phyloP scores from a whole-genome alignment of 208 protist genomes.

The Leishmania turanica region DNA sequence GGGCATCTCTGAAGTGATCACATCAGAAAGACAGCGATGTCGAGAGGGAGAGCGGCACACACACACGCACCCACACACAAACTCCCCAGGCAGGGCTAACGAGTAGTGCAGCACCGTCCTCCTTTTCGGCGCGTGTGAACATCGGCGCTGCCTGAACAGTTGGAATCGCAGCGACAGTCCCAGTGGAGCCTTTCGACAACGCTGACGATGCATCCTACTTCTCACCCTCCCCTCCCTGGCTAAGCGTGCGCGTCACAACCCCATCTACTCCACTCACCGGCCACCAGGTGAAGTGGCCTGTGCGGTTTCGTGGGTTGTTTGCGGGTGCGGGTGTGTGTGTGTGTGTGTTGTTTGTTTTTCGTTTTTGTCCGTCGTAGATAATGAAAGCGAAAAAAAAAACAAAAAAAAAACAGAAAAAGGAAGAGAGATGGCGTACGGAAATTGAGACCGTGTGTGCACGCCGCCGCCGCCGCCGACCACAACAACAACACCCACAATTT shows the following conservation, averaged over 20 bases:
- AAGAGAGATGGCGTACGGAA: background rate
- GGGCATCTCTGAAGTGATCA: background rate
- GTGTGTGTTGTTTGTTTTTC: background rate
- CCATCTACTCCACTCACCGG: background rate
- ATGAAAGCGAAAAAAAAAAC: background rate
- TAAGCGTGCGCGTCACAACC: background rate
- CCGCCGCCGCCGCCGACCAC: background rate
- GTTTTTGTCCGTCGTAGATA: background rate
- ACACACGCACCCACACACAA: no score
- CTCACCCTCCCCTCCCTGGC: background rate
- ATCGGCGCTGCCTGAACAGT: background rate
- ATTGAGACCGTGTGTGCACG: no score
- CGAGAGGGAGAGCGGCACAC: background rate
- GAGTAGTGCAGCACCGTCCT: background rate
- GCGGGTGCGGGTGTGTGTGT: background rate
- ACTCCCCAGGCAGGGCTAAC: background rate
- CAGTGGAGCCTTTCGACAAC: background rate
- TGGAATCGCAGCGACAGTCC: no score
- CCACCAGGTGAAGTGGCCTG: background rate
- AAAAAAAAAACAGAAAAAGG: background rate
- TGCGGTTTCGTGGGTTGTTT: background rate
- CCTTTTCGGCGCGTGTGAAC: background rate
- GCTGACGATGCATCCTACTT: background rate
- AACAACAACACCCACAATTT: background rate
- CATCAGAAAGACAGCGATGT: background rate